These are phyloP conservation scores for Spathaspora sp. DNA, from an alignment of 1,139 yeast genomes.

Conservation along the genomic window DNA sequence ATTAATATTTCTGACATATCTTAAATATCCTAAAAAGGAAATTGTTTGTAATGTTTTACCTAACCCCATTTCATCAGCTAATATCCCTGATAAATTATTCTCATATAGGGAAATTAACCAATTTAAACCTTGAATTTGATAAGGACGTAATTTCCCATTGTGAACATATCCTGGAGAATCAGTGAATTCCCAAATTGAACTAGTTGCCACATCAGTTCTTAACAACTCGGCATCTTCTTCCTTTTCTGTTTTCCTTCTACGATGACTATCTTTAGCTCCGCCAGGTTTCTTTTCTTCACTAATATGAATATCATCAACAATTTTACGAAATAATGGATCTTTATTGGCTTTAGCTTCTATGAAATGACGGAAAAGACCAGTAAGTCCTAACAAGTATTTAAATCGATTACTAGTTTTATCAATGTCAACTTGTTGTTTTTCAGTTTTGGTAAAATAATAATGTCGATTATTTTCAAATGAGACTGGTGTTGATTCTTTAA, in stretches of 20 bases:
- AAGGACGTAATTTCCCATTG: constrained; percentile 63
- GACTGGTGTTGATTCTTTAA: constrained; percentile 10
- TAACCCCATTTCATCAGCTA: constrained; percentile 98
- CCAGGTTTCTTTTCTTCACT: constrained; percentile 21
- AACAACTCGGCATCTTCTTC: constrained; percentile 71
- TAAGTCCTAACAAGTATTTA: constrained; percentile 62
- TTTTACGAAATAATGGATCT: constrained; percentile 55
- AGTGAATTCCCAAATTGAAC: constrained; percentile 52
- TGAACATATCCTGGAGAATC: constrained; percentile 66
- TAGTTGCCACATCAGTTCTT: constrained; percentile 26
- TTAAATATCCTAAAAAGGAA: constrained; percentile 71
- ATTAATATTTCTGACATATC: constrained; percentile 56
- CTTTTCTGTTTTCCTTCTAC: constrained; percentile 61
- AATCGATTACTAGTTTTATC: constrained; percentile 61
- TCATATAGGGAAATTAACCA: constrained; percentile 86
- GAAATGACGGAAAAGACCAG: constrained; percentile 68
- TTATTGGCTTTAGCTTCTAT: constrained; percentile 64
- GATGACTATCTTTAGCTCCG: constrained; percentile 19
- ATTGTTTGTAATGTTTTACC: constrained; percentile 96
- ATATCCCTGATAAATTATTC: constrained; percentile 82
- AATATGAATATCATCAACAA: constrained; percentile 39
- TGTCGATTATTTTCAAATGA: constrained; percentile 17
- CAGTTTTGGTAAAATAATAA: constrained; percentile 48
- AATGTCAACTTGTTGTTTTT: constrained; percentile 49
- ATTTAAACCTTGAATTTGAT: constrained; percentile 90